Evolutionary conservation across 768 basidiomycete species (phyloP).

Genomic region (Sarcodon aspratus): DNA sequence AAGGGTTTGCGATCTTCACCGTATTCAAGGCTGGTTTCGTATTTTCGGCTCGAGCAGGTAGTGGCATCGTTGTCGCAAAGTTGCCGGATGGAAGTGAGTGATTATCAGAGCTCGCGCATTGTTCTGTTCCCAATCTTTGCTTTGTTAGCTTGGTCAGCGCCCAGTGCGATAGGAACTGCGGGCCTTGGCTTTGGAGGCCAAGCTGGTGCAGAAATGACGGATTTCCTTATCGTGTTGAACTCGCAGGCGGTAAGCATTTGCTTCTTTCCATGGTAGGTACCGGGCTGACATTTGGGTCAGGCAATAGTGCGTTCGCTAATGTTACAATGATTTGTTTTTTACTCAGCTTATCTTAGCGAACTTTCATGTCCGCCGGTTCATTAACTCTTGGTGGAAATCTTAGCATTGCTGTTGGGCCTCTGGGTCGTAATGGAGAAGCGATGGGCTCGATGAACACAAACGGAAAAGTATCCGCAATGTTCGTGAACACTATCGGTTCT

Average conservation of each 20-base stretch:
- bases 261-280: neutral
- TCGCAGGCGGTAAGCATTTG: conserved; percentile 48
- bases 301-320: conserved; percentile 39
- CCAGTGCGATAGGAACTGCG: conserved; percentile 89
- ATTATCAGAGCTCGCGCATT: neutral
- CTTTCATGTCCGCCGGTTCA: conserved; percentile 93
- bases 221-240: conserved; percentile 86
- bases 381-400: conserved; percentile 86
- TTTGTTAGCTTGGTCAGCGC: conserved; percentile 76
- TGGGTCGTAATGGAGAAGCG: conserved; percentile 94
- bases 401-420: conserved; percentile 81
- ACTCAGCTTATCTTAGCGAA: conserved; percentile 30
- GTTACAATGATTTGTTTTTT: neutral
- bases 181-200: conserved; percentile 85
- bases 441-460: conserved; percentile 70
- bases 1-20: conserved; percentile 85
- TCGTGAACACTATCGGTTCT: conserved; percentile 7
- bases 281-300: conserved; percentile 5
- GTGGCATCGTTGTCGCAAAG: conserved; percentile 81
- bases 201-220: conserved; percentile 78
- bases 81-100: conserved; percentile 70
- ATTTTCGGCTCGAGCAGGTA: conserved; percentile 72
- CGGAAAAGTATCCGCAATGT: conserved; percentile 91
- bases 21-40: conserved; percentile 64
- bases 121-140: neutral